phyloP scores from a whole-genome alignment of 352 stramenopile genomes.

The Pythium coloratum region DNA sequence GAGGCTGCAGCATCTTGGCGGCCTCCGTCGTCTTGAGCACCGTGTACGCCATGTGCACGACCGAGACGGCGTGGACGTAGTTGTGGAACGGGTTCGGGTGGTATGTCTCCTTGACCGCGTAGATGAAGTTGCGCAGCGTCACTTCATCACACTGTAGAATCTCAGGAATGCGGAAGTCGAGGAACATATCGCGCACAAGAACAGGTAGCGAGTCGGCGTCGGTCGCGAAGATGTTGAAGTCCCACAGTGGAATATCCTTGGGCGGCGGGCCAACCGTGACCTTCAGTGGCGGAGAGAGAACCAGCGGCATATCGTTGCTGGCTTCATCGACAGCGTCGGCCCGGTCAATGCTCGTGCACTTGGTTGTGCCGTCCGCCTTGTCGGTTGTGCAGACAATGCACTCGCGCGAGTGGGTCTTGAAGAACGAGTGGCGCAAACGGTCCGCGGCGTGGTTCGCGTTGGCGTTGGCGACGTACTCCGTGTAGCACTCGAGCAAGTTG shows the following conservation, averaged over 20 bases:
- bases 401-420: slow-evolving; percentile 42
- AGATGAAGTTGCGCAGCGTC: slow-evolving; percentile 77
- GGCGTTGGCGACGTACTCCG: slow-evolving; percentile 60
- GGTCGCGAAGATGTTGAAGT: slow-evolving; percentile 79
- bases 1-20: slow-evolving; percentile 63
- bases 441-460: slow-evolving; percentile 46
- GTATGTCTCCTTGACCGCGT: slow-evolving; percentile 80
- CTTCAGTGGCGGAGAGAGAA: slow-evolving; percentile 2
- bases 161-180: slow-evolving; percentile 70
- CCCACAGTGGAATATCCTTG: slow-evolving; percentile 47
- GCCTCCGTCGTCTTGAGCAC: slow-evolving; percentile 78
- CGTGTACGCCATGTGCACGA: slow-evolving; percentile 84
- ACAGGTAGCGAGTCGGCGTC: slow-evolving; percentile 52
- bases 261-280: slow-evolving; percentile 16
- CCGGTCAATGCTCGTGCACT: slow-evolving; percentile 24
- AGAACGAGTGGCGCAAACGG: slow-evolving; percentile 60
- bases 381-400: slow-evolving; percentile 39
- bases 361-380: slow-evolving; percentile 22
- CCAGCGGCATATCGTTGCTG: background rate
- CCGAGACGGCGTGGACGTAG: slow-evolving; percentile 88
- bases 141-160: slow-evolving; percentile 58
- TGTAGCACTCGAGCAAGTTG: slow-evolving; percentile 77
- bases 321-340: slow-evolving; percentile 6
- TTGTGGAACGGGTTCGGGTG: slow-evolving; percentile 92
- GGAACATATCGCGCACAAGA: slow-evolving; percentile 72